A percentile compares a stretch with the other conserved stretches of the same genome.
Conservation (phyloP, 345 rosid species). For the Eucalyptus virginea region DNA sequence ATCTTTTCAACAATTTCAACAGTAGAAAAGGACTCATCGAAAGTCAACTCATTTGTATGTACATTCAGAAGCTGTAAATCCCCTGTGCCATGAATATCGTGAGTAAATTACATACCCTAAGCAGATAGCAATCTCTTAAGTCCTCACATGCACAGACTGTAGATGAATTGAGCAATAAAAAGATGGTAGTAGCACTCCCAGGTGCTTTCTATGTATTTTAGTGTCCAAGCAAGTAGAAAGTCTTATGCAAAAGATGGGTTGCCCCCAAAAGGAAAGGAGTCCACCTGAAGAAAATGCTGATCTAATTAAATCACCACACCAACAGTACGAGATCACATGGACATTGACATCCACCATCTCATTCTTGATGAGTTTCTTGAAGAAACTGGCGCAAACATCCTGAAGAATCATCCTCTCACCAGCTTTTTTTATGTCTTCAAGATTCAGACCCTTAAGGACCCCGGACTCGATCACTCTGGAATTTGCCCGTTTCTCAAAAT, state of each 20-base stretch:
- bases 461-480: conserved; percentile 71
- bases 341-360: conserved; percentile 41
- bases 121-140: background rate
- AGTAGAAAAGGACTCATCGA: too few species aligned
- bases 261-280: background rate
- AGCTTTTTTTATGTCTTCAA: conserved; percentile 80
- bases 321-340: conserved; percentile 83
- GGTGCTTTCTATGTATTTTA: background rate
- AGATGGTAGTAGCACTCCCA: background rate
- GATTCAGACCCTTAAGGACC: conserved; percentile 72
- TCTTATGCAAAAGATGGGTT: background rate
- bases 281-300: conserved; percentile 67
- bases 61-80: conserved; percentile 35
- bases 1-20: too few species aligned
- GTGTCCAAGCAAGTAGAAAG: background rate
- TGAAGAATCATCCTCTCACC: conserved; percentile 78
- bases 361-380: conserved; percentile 42
- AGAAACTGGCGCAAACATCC: conserved; percentile 65
- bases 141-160: background rate
- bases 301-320: conserved; percentile 88
- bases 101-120: background rate
- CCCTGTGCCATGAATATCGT: conserved; percentile 15
- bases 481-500: conserved; percentile 73
- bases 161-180: too few species aligned
- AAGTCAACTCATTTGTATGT: conserved; percentile 68